Evolutionary conservation across 2,329 filamentous ascomycete species (phyloP), one percentile per base, ranked within the genome.

Genomic region (Truncatella angustata): DNA sequence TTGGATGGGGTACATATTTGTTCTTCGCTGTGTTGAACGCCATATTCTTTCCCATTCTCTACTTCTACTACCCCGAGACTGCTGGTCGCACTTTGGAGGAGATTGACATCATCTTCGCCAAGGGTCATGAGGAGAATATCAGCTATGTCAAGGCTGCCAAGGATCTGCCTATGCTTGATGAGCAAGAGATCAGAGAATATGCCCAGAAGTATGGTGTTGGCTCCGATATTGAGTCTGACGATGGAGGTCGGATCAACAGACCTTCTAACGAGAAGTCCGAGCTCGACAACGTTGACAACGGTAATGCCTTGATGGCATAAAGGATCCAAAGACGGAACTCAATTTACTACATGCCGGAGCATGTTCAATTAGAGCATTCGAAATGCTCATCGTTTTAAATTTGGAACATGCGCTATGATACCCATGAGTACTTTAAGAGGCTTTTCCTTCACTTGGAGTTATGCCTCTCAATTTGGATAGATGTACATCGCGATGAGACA

Each of bases 91-190:
- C 70, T 20, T 67, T 82, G 39, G 79, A 83, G 61, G 79, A 83
- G 64, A 82, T 82, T 47, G 79, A 82, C 57, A 75, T 75, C 39
- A 80, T 84, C 51, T 84, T 85, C 53, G 80, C 77, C 63, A 84
- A 84, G 70, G 81, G 80, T 10, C 74, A 50, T 34, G 64, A 73
- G 26, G 83, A 86, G 66, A 78, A 81, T 2, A 84, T 80, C 4
- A 80, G 75, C 4, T 84, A 85, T 55, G 81, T 86, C 50, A 72
- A 72, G 56, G 82, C 82, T 4, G 78, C 80, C 28, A 71, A 78
- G 58, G 74, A 84, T 45, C 66, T 86, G 52, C 82, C 82, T 0
- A 72, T 75, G 55, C 68, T 85, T 11, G 65, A 72, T 3, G 72
- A 73, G 9, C 70, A 74, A 39, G 75, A 84, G 58, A 73, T 84